Evolutionary conservation across 345 rosid species (phyloP), one percentile per base, ranked within the genome.

Genomic region (Physaria fendleri): DNA sequence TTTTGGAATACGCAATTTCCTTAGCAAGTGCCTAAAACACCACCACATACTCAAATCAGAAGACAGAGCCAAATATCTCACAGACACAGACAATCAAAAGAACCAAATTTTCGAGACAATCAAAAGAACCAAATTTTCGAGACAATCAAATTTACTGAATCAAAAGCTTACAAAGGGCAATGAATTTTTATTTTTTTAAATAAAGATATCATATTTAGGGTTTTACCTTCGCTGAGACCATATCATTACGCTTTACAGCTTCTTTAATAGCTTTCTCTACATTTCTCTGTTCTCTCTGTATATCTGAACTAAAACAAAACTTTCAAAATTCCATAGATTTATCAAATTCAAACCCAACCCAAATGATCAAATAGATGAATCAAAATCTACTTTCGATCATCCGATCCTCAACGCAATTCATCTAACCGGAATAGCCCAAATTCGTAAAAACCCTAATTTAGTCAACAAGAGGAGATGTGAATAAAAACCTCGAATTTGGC

Each of bases 261-360:
- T 90, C 95, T 71, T 63, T 87, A 13, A 90, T 90, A 66, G 95
- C 94, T 69, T 90, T 90, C 50, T 90, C 93, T 17, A 90, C 97
- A 29, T 59, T 82, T 65, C 63, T 87, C 79, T 90, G 93, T 73
- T 87, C 97, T 53, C 81, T 85, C 77, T 90, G 84, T 62, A 90
- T 87, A 80, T 90, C 97, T 90, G 74, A 73, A 66, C 0, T 4
- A 62, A 16, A 5, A 5, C 15, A 2, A 59, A 9, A 45, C 9
- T 9, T 13, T 16, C 37, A 48, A 38, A 33, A 23, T 44, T 52
- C 27, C 8, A 58, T 34, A n/a, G n/a, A n/a, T n/a, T n/a, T n/a
- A n/a, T n/a, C n/a, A 2, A 34, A 51, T 38, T 34, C 46, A 35
- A 40, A 23, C 38, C 14, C 29, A 21, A 28, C 16, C 30, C 61